A percentile compares a stretch with the other conserved stretches of the same genome.
phyloP scores from a whole-genome alignment of 2,329 filamentous ascomycete genomes.

The Alternaria rosae region DNA sequence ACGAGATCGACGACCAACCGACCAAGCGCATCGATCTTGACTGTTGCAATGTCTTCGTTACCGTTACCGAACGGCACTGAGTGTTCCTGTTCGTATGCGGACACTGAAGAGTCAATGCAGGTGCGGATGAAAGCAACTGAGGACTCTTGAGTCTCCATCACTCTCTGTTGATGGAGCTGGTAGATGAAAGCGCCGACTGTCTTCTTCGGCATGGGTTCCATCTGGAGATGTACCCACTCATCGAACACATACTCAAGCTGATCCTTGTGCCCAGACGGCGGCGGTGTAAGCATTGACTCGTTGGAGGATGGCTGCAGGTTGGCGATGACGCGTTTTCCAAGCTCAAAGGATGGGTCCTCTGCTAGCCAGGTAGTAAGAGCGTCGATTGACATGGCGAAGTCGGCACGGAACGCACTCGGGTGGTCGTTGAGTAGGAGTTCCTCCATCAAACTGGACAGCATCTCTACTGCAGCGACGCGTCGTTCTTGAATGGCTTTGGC shows the following conservation, averaged over 20 bases:
- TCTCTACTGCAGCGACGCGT: constrained; percentile 75
- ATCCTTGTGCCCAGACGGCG: constrained; percentile 69
- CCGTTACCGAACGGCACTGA: constrained; percentile 64
- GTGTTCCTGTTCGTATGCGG: constrained; percentile 76
- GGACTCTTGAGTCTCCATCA: constrained; percentile 78
- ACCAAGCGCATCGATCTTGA: constrained; percentile 80
- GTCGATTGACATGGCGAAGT: constrained; percentile 84
- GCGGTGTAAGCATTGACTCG: constrained; percentile 62
- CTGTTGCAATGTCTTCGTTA: constrained; percentile 66
- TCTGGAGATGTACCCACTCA: constrained; percentile 88
- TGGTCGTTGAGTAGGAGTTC: constrained; percentile 79
- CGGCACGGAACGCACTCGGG: constrained; percentile 79
- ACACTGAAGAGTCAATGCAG: constrained; percentile 80
- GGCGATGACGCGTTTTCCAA: constrained; percentile 74
- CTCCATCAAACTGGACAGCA: constrained; percentile 81
- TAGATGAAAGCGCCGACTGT: constrained; percentile 78
- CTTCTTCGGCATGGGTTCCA: constrained; percentile 77
- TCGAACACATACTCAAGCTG: constrained; percentile 96
- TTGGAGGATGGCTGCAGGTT: constrained; percentile 68
- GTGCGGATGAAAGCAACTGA: constrained; percentile 80
- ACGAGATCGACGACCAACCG: constrained; percentile 81
- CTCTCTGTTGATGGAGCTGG: constrained; percentile 77
- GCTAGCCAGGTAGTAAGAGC: constrained; percentile 81
- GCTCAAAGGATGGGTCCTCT: constrained; percentile 71
- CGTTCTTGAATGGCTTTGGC: constrained; percentile 75